Evolutionary conservation across 768 basidiomycete species (phyloP), one percentile per base, ranked within the genome.

Genomic region (Boletellus ananiceps): DNA sequence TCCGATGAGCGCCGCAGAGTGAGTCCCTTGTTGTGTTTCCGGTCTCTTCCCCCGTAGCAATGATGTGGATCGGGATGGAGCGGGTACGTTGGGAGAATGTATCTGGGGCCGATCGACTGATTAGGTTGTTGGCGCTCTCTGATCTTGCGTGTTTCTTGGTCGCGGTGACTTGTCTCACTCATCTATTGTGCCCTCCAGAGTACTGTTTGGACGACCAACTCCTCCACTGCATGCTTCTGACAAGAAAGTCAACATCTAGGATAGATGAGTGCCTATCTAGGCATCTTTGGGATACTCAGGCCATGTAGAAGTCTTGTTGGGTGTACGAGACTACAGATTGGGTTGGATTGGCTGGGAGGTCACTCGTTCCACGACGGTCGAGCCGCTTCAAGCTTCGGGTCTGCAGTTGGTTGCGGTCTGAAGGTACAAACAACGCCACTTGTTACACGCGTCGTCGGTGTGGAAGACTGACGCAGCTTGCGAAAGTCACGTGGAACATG

Each of bases 181-280:
- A 64, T 47, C 32, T 35, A 9, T 47, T 48, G 44, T 48, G 43
- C 40, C 37, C 47, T 55, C 21, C 43, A 64, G 63, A 51, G 55
- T 39, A 47, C 44, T 19, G 12, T 64, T 67, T 47, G 67, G 52
- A 29, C 56, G 65, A 25, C 65, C 67, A 3, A 57, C 67, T 19
- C 65, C 65, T 38, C 50, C 31, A 23, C 43, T 44, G 23, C 53
- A 14, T 21, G 35, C 37, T 43, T 40, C 46, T 45, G 32, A 55
- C 44, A 12, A 42, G 44, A 33, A 47, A 44, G 31, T 23, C 29
- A 25, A 50, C n/a, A 45, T 36, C 33, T 46, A 32, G 37, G 39
- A 56, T 38, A 16, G 7, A 14, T 44, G 29, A 57, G 43, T 39
- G 37, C 36, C 37, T 23, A 49, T 27, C 14, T 42, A 31, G 18